Evolutionary conservation across 129 eudicot genomes (phyloP).

Genomic region (Ambrosia artemisiifolia): DNA sequence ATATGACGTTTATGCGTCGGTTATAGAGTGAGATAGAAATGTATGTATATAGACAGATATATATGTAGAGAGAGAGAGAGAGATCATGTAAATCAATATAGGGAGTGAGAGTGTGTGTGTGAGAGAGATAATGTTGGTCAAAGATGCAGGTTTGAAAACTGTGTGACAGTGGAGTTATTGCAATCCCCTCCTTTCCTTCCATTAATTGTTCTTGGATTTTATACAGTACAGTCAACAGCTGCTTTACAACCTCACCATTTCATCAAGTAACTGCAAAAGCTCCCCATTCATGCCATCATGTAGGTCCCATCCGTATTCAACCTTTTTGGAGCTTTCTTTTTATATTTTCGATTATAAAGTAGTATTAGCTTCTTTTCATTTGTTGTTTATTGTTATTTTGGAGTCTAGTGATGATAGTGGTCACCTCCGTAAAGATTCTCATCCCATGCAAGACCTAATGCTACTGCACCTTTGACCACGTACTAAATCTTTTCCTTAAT

Average conservation of each 20-base stretch:
- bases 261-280: conserved; percentile 31
- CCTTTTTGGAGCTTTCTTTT: neutral
- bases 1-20: conserved; percentile 33
- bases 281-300: conserved; percentile 15
- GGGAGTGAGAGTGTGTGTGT: no score
- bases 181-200: conserved; percentile 10
- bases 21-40: neutral
- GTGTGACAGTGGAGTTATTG: conserved; percentile 34
- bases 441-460: neutral
- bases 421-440: neutral
- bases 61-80: conserved; percentile 13
- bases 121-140: conserved; percentile 47
- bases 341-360: neutral
- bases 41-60: no score
- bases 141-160: conserved; percentile 53
- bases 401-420: neutral
- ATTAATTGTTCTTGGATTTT: conserved; percentile 42
- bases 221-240: conserved; percentile 44
- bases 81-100: neutral
- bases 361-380: neutral
- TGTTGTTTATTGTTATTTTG: neutral
- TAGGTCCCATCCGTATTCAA: neutral
- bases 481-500: neutral
- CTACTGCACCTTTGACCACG: neutral
- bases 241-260: conserved; percentile 32